Evolutionary conservation across 1,139 yeast species (phyloP).

Genomic region (Hemisphaericaspora subhashii): DNA sequence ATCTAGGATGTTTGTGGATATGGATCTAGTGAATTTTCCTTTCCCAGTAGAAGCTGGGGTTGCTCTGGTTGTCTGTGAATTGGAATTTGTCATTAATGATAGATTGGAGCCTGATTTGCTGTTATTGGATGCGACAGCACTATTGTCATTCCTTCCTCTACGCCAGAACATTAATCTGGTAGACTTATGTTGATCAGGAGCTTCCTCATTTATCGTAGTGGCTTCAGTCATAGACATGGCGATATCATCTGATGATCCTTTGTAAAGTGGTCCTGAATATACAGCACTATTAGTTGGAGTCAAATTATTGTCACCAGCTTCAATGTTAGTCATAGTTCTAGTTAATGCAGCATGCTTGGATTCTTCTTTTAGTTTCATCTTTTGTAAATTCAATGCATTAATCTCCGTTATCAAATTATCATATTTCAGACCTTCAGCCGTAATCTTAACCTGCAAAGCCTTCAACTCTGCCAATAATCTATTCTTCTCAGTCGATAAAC

Average conservation of each 20-base stretch:
- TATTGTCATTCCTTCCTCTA: constrained; percentile 35
- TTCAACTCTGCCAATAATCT: constrained; percentile 27
- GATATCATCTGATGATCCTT: constrained; percentile 10
- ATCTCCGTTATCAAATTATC: constrained; percentile 32
- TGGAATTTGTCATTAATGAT: not conserved
- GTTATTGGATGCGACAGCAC: constrained; percentile 1
- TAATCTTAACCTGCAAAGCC: constrained; percentile 23
- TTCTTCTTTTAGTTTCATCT: constrained; percentile 18
- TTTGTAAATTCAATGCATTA: constrained; percentile 27
- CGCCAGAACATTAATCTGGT: constrained; percentile 56
- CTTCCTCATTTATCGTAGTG: constrained; percentile 19
- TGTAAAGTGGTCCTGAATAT: constrained; percentile 26
- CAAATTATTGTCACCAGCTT: constrained; percentile 24
- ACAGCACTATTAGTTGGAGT: constrained; percentile 2
- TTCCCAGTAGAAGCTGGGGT: not conserved
- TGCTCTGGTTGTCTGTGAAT: constrained; percentile 8
- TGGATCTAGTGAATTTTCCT: constrained; percentile 34
- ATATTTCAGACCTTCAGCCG: constrained; percentile 25
- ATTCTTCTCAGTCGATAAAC: constrained; percentile 29
- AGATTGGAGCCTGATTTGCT: not conserved
- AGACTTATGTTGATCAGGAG: constrained; percentile 43
- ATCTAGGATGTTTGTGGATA: constrained; percentile 50
- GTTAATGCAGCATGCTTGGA: not conserved
- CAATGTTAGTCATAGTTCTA: not conserved
- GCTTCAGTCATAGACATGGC: not conserved